These are phyloP conservation scores for Daldinia grandis DNA, from an alignment of 495 filamentous ascomycete genomes.

Conservation along the genomic window DNA sequence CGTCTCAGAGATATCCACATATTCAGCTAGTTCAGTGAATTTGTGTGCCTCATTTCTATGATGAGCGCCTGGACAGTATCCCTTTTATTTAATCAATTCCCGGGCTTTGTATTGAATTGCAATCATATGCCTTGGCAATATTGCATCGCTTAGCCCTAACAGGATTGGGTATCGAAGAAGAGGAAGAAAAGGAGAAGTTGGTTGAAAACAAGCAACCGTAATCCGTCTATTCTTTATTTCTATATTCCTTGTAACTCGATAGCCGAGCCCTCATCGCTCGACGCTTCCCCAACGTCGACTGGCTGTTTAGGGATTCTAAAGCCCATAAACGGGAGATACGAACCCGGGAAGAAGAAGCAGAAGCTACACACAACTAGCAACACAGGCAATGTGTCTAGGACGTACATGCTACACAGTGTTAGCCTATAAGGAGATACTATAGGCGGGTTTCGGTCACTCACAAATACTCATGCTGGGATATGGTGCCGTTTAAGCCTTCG, in stretches of 20 bases:
- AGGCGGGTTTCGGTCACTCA: conserved; percentile 24
- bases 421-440: not conserved
- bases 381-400: conserved; percentile 48
- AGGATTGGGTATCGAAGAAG: not conserved
- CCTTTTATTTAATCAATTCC: conserved; percentile 13
- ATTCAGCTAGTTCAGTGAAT: conserved; percentile 1
- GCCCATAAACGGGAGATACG: conserved; percentile 56
- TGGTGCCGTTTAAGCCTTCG: conserved; percentile 36
- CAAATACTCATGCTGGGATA: conserved; percentile 45
- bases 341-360: conserved; percentile 52
- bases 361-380: conserved; percentile 46
- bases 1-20: conserved; percentile 4
- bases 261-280: conserved; percentile 15
- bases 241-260: conserved; percentile 17
- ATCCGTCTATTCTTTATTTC: not conserved
- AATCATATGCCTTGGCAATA: not conserved
- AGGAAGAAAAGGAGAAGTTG: not conserved
- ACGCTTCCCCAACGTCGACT: conserved; percentile 1
- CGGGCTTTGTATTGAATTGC: not conserved
- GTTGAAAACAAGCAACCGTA: not conserved
- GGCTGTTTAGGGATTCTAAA: conserved; percentile 46
- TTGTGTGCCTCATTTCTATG: conserved; percentile 1
- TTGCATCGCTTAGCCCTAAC: conserved; percentile 1
- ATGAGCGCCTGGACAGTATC: conserved; percentile 1
- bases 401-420: conserved; percentile 36